These are phyloP conservation scores for Xerocomus tenax DNA, from an alignment of 1,284 basidiomycete genomes.

Conservation along the genomic window DNA sequence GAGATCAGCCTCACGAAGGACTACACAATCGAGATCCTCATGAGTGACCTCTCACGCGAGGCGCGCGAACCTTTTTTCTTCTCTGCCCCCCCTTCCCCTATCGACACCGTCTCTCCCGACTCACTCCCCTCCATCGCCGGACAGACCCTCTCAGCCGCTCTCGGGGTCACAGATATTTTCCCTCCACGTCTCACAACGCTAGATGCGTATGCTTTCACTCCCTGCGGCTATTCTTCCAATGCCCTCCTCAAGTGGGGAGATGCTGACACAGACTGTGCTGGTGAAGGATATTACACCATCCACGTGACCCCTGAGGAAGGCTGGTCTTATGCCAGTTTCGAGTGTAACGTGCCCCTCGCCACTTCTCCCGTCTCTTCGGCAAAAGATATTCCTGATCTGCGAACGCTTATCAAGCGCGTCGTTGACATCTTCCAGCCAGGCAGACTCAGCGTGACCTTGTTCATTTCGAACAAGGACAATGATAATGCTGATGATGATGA, in stretches of 20 bases:
- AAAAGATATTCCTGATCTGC: conserved; percentile 59
- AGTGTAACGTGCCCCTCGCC: conserved; percentile 89
- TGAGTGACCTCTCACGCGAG: conserved; percentile 81
- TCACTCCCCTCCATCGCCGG: conserved; percentile 57
- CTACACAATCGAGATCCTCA: conserved; percentile 96
- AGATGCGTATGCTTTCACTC: conserved; percentile 90
- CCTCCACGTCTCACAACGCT: conserved; percentile 70
- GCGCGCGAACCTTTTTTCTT: conserved; percentile 79
- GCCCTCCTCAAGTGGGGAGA: conserved; percentile 71
- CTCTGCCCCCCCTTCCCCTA: conserved; percentile 31
- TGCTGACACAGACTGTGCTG: conserved; percentile 24
- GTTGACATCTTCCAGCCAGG: conserved; percentile 90
- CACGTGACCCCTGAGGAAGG: conserved; percentile 97
- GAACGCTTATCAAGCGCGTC: conserved; percentile 77
- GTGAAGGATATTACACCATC: conserved; percentile 94
- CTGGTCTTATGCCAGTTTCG: conserved; percentile 96
- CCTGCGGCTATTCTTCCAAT: conserved; percentile 96
- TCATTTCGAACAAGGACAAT: conserved; percentile 68
- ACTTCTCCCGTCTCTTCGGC: conserved; percentile 32
- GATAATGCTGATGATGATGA: conserved; percentile 43
- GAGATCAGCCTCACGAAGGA: conserved; percentile 43
- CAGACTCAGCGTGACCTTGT: conserved; percentile 82
- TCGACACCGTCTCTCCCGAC: conserved; percentile 28
- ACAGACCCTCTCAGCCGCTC: conserved; percentile 54
- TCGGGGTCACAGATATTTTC: conserved; percentile 85